Base-by-base conservation (phyloP, 2,329 filamentous ascomycete genomes). In the Chalara sp. region DNA sequence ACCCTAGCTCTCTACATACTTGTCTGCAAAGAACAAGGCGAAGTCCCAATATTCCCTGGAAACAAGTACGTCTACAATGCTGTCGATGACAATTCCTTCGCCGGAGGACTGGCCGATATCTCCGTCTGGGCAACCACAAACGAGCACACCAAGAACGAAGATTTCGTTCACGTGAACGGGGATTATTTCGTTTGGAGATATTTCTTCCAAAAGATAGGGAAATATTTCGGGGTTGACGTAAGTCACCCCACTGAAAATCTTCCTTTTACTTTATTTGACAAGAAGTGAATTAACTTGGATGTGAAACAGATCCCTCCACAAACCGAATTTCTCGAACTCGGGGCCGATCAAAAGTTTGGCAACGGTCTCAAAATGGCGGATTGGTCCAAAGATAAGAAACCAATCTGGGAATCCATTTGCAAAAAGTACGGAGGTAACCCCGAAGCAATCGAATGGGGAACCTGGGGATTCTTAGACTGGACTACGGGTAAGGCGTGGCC, bases 161-260 rank as follows among this genome's bases (percentile, higher is more conserved):
- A 63, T 6, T 73, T 72, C 63, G 72, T 72, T 44, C 62, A 69
- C 31, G 60, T 63, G 29, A 70, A 72, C 37, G 70, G 69, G 2
- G 69, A 72, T 44, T 56, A 58, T 11, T 57, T 69, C 46, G 62
- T 59, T 1, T 72, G 65, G 60, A 64, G 68, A 44, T 66, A 65
- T 30, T 54, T 72, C 44, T 72, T 69, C 68, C 70, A 69, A 1
- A 21, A 21, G 21, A 21, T 21, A 21, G 21, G 21, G 21, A 21
- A 21, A 21, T 21, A 21, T 21, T 21, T 21, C 21, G 21, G 21
- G 21, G 21, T 21, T 21, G 21, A 21, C 3, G 21, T 21, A 21
- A 21, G 21, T 21, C 21, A 21, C 21, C 3, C 21, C 21, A 21
- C 21, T 21, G 21, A 21, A 21, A 21, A 21, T 21, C 21, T 21